Conservation (phyloP, 2,329 filamentous ascomycete species). For the Drechslera avenae region DNA sequence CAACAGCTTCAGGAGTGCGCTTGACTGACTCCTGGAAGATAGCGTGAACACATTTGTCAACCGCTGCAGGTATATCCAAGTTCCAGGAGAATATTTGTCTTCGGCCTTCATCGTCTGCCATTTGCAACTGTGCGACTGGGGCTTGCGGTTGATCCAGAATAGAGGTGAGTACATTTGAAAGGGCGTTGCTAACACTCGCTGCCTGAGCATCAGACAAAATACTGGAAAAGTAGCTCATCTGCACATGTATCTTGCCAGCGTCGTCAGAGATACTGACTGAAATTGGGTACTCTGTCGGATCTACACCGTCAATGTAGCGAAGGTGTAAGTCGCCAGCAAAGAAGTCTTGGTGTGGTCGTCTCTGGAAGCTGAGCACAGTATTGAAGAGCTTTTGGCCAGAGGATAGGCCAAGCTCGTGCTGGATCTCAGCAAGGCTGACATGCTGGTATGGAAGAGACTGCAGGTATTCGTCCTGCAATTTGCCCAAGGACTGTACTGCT, state of each 20-base stretch:
- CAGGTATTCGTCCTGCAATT: constrained; percentile 22
- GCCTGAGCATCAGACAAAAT: background rate
- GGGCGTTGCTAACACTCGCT: background rate
- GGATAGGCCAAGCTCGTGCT: constrained; percentile 46
- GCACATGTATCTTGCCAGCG: background rate
- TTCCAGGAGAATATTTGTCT: background rate
- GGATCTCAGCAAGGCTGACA: constrained; percentile 47
- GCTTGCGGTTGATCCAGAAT: background rate
- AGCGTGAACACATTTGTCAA: background rate
- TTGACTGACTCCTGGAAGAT: background rate
- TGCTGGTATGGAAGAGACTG: constrained; percentile 24
- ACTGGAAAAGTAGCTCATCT: constrained; percentile 1
- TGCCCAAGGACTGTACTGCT: constrained; percentile 5
- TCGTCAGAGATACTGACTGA: background rate
- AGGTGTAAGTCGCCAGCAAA: constrained; percentile 1
- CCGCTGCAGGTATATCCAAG: background rate
- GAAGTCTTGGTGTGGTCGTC: constrained; percentile 1
- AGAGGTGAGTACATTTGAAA: background rate
- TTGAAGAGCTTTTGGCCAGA: constrained; percentile 48
- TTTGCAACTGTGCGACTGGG: background rate
- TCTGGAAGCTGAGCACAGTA: constrained; percentile 24
- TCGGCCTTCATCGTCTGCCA: background rate
- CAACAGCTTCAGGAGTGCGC: constrained; percentile 12
- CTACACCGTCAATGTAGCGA: background rate
- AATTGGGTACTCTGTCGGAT: background rate